phyloP scores from a whole-genome alignment of 1,284 basidiomycete genomes.

The Ceratobasidium sp. region DNA sequence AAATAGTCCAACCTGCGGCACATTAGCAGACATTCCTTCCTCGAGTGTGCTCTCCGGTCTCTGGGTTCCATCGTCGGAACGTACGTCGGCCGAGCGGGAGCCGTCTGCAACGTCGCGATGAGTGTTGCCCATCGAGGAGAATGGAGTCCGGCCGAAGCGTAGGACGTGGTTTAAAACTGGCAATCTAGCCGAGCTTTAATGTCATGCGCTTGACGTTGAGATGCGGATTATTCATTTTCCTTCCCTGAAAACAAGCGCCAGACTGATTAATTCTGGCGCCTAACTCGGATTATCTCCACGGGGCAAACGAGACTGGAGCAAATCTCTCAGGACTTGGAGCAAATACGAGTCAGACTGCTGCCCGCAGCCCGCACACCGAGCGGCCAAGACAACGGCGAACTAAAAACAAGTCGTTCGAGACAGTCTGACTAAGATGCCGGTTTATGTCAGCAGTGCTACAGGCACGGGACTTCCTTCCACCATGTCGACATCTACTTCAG shows the following conservation, averaged over 20 bases:
- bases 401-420: not conserved
- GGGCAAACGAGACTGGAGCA: not conserved
- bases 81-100: not conserved
- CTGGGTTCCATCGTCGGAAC: constrained; percentile 15
- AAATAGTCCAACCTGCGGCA: constrained; percentile 18
- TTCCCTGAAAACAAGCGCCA: not conserved
- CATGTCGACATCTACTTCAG: constrained; percentile 17
- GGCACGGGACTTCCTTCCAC: not conserved
- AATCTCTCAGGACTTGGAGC: not conserved
- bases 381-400: not conserved
- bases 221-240: constrained; percentile 16
- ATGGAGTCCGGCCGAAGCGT: not conserved
- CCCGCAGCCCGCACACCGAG: not conserved
- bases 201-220: not conserved
- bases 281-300: not conserved
- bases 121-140: constrained; percentile 2
- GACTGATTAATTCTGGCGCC: constrained; percentile 5
- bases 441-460: not conserved
- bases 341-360: not conserved
- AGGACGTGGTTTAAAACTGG: constrained; percentile 4
- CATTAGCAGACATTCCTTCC: not conserved
- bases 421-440: not conserved
- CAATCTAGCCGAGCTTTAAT: not conserved
- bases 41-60: constrained; percentile 10
- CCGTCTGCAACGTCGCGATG: not conserved